A percentile compares a stretch with the other conserved stretches of the same genome.
These are phyloP conservation scores for Dactylellina parvicollis DNA, from an alignment of 2,329 filamentous ascomycete genomes.

Conservation along the genomic window DNA sequence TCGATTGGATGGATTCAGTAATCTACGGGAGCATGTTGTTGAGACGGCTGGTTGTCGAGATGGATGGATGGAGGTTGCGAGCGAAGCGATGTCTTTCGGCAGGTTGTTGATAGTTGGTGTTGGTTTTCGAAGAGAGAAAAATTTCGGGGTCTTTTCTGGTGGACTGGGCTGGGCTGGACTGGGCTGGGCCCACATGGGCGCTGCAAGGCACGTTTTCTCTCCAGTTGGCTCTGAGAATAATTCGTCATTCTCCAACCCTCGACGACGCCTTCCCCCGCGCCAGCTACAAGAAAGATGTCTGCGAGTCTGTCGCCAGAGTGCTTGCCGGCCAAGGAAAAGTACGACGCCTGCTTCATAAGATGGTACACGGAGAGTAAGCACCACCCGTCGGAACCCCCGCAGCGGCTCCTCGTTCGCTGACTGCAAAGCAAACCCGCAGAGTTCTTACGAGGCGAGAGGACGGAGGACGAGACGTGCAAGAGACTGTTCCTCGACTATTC, in stretches of 20 bases:
- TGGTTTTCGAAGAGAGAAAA: constrained; percentile 4
- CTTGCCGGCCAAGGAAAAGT: constrained; percentile 71
- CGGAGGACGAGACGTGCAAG: constrained; percentile 81
- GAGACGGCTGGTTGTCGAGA: constrained; percentile 3
- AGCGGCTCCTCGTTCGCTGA: neutral
- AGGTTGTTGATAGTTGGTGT: neutral
- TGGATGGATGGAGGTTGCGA: constrained; percentile 11
- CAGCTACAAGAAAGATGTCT: constrained; percentile 17
- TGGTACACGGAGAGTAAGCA: constrained; percentile 97
- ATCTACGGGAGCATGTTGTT: neutral
- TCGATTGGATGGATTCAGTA: too few species aligned
- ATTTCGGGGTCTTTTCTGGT: neutral
- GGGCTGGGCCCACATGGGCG: neutral
- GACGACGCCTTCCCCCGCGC: neutral
- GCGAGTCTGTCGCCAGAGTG: constrained; percentile 54
- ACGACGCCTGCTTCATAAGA: constrained; percentile 97
- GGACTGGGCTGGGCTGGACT: neutral
- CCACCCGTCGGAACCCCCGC: neutral
- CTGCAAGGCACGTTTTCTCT: constrained; percentile 6
- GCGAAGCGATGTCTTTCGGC: neutral
- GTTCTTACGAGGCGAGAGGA: constrained; percentile 85
- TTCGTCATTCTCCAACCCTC: constrained; percentile 8
- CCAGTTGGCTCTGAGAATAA: neutral
- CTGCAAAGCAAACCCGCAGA: constrained; percentile 67
- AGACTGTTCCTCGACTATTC: constrained; percentile 88